Base-by-base conservation (phyloP, 2,329 filamentous ascomycete species). In the Cordyceps farinosa region DNA sequence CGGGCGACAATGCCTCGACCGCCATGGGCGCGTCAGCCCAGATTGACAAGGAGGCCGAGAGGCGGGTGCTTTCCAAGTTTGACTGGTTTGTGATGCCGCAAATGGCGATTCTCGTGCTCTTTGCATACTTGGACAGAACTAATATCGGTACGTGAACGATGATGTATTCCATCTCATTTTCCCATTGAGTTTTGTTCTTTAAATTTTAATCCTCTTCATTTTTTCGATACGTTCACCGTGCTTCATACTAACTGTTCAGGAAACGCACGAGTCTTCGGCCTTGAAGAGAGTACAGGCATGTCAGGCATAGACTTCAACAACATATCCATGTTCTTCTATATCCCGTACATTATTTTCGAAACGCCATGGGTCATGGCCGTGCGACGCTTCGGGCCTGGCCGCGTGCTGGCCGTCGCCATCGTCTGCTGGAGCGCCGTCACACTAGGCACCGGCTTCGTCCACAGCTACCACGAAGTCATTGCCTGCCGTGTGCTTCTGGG, bases 181-280 rank as follows among this genome's bases (percentile, higher is more conserved):
- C n/a, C 17, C 27, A 15, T 36, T 7, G 3, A 9, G 1, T 15
- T 30, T 0, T 3, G 10, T 17, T 29, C n/a, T n/a, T 15, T 11
- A 9, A 5, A 5, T 36, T 10, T 10, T 8, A 5, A 36, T 36
- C 22, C 22, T 53, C 51, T 36, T 40, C 27, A 6, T 8, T 7
- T 13, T 15, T 27, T 27, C 17, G 15, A 1, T 7, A 2, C 15
- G 13, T 10, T 17, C 3, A 38, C n/a, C 11, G 27, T 32, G 11
- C 3, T 17, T 13, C 2, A 8, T 29, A 9, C 42, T 34, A 1
- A 27, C 30, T 58, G 40, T 8, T 9, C 30, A 69, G 75, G 72
- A n/a, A 76, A 78, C 61, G 72, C 73, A 6, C 66, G 73, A 32
- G 69, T 76, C 32, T 68, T 73, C 64, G 70, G 76, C 61, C 67